phyloP scores from a whole-genome alignment of 345 rosid genomes.

The Toxicodendron radicans region DNA sequence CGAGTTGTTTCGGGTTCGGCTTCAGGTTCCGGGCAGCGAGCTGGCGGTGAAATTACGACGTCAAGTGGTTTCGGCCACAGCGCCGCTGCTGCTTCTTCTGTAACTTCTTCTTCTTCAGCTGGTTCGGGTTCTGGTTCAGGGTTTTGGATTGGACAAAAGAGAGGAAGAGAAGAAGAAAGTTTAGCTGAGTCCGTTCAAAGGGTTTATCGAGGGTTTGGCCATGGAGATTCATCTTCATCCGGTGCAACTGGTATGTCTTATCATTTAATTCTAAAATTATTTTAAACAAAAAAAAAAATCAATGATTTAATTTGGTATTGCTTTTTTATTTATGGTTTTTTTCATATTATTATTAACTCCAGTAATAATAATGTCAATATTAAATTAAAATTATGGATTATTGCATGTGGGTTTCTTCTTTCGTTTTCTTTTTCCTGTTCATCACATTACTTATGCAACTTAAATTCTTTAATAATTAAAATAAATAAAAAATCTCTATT shows the following conservation, averaged over 20 bases:
- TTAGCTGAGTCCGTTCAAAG: conserved; percentile 29
- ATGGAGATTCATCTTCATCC: conserved; percentile 32
- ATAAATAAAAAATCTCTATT: neutral
- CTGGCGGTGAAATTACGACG: no score
- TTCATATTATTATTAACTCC: neutral
- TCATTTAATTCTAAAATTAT: neutral
- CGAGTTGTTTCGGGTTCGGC: conserved; percentile 51
- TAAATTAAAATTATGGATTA: no score
- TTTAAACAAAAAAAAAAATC: no score
- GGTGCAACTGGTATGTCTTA: conserved; percentile 32
- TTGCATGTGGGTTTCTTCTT: neutral
- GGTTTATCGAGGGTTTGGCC: conserved; percentile 32
- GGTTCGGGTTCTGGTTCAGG: conserved; percentile 26
- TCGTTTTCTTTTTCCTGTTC: no score
- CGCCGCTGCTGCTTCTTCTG: neutral
- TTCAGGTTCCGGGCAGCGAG: no score
- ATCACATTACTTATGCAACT: no score
- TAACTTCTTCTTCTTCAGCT: conserved; percentile 21
- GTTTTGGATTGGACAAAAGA: conserved; percentile 38
- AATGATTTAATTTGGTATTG: neutral
- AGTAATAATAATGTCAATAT: no score
- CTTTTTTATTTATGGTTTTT: no score
- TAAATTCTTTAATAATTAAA: no score
- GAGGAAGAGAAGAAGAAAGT: conserved; percentile 35
- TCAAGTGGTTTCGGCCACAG: conserved; percentile 8